Base-by-base conservation (phyloP, 2,329 filamentous ascomycete genomes). In the Fusarium redolens region DNA sequence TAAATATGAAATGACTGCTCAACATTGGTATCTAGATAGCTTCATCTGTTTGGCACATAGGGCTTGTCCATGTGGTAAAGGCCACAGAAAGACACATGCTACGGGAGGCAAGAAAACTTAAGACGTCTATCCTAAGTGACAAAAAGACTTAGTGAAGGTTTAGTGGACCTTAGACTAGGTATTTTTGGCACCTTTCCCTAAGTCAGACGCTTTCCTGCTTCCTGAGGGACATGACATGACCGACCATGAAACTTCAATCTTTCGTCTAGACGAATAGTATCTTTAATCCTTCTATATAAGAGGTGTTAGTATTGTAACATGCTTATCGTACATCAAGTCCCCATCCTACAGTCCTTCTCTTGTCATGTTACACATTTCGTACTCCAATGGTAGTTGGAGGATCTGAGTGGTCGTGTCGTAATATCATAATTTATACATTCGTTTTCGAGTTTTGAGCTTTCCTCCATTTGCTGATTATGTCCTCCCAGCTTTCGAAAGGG, bases 381-480 rank as follows among this genome's bases (percentile, higher is more conserved):
- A 56, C 71, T 47, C 44, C 44, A 75, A 45, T 65, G 22, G 20
- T 47, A 33, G 51, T 48, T n/a, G 28, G n/a, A 52, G 13, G 41
- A 25, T 18, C 25, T 13, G 37, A 31, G 22, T 25, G n/a, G 37
- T 28, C 52, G 31, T 35, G 20, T 30, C 38, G 52, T 38, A 25
- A 30, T 28, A 35, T 28, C 22, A 52, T 40, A 28, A 17, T 35
- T 35, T 61, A 72, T 48, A 56, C 48, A 37, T 31, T 30, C 33
- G 44, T 58, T 35, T 68, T 61, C 17, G 58, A 44, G 45, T 73
- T 69, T 52, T 76, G 79, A 17, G 70, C 65, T 58, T 82, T 85
- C 73, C 86, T 84, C 93, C 93, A 95, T 40, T 81, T 82, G 71
- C 88, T 86, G 50, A 94, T 79, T 3, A 90, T 91, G 65, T 88